These are phyloP conservation scores for Cornus suecica DNA, from an alignment of 148 eudicot genomes.

Conservation along the genomic window DNA sequence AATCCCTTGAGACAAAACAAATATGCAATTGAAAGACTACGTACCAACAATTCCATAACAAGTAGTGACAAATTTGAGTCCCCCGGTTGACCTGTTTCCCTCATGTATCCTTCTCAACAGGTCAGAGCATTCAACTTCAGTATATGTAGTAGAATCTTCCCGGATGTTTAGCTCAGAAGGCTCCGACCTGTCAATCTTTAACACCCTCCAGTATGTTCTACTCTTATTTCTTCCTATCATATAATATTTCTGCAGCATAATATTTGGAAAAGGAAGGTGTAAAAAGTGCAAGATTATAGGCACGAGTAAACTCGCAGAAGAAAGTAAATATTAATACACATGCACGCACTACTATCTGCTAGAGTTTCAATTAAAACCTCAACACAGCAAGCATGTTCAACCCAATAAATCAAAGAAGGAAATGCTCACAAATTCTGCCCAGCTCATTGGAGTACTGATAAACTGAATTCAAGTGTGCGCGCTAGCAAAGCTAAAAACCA, in stretches of 20 bases:
- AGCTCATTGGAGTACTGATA: not conserved
- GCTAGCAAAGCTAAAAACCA: not conserved
- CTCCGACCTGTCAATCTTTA: conserved; percentile 79
- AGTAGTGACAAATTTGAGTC: conserved; percentile 77
- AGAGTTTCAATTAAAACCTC: not conserved
- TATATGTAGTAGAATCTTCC: conserved; percentile 74
- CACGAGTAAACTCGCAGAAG: not conserved
- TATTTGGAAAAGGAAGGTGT: conserved; percentile 5
- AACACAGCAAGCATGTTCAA: not conserved
- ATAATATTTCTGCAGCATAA: conserved; percentile 64
- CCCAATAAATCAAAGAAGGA: not conserved
- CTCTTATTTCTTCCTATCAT: conserved; percentile 91
- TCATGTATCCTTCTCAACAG: conserved; percentile 77
- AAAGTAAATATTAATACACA: not conserved
- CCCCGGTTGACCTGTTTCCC: conserved; percentile 85
- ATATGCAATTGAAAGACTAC: conserved; percentile 13
- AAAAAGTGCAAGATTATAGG: not conserved
- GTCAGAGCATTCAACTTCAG: conserved; percentile 73
- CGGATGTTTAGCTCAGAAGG: conserved; percentile 71
- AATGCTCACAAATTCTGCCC: not conserved
- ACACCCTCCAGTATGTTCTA: conserved; percentile 78
- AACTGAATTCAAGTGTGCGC: not conserved
- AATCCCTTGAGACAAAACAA: not conserved
- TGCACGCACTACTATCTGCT: too few species aligned
- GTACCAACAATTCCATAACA: conserved; percentile 95